These are phyloP conservation scores for Aphanomyces stellatus DNA, from an alignment of 352 stramenopile species.

Conservation along the genomic window DNA sequence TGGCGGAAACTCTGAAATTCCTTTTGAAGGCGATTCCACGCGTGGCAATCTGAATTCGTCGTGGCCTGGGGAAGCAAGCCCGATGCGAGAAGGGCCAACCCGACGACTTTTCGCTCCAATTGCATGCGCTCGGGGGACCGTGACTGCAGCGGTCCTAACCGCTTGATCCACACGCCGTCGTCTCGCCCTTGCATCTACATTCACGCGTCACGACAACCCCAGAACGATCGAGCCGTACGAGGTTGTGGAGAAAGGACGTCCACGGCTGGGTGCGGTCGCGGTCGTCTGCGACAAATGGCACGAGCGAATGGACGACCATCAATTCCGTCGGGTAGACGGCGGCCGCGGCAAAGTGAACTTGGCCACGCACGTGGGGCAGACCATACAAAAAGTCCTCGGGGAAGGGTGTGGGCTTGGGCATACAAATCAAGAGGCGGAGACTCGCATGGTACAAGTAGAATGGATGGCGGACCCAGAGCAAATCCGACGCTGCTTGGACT, in stretches of 20 bases:
- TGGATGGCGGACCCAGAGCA: neutral
- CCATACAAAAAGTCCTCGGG: slow-evolving; percentile 1
- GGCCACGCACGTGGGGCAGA: neutral
- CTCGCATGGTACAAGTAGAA: slow-evolving; percentile 9
- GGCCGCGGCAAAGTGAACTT: slow-evolving; percentile 11
- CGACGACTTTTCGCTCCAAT: neutral
- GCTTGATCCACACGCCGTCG: neutral
- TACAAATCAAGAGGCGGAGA: neutral
- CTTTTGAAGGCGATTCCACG: neutral
- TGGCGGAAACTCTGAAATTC: slow-evolving; percentile 2
- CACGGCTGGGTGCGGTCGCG: neutral
- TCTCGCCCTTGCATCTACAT: neutral
- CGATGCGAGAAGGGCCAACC: neutral
- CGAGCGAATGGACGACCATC: neutral
- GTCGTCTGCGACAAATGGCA: neutral
- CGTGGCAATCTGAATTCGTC: neutral
- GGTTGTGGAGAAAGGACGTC: neutral
- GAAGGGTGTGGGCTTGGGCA: neutral
- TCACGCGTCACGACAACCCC: neutral
- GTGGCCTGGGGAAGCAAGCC: neutral
- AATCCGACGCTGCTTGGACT: slow-evolving; percentile 1
- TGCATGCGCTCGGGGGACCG: neutral
- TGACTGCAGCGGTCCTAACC: neutral
- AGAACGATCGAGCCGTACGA: neutral
- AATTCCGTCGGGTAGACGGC: slow-evolving; percentile 12